Evolutionary conservation across 1,284 basidiomycete genomes (phyloP).

Genomic region (Amylostereum areolatum): DNA sequence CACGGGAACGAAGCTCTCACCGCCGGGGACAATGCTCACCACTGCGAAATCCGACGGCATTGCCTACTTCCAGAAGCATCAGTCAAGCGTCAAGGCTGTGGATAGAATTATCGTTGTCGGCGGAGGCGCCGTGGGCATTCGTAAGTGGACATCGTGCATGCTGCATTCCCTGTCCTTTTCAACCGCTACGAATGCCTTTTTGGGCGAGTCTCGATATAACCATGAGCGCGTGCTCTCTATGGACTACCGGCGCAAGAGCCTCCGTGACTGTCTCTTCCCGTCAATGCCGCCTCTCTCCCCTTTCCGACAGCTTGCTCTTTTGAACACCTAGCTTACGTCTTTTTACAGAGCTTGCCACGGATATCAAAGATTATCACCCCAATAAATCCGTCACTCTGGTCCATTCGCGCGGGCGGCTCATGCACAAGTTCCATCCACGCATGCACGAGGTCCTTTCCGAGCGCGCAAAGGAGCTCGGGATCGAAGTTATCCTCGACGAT

Average conservation of each 20-base stretch:
- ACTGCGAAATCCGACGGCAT: conserved; percentile 12
- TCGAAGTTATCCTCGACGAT: conserved; percentile 30
- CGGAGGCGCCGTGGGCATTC: conserved; percentile 17
- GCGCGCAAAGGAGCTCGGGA: conserved; percentile 27
- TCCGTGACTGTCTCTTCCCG: no score
- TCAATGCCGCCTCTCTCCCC: no score
- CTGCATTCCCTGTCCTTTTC: neutral
- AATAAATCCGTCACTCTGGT: conserved; percentile 35
- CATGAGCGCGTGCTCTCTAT: no score
- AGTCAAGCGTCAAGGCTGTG: conserved; percentile 9
- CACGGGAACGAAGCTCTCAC: conserved; percentile 21
- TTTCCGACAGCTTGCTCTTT: no score
- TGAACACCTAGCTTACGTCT: no score
- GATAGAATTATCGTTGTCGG: conserved; percentile 14
- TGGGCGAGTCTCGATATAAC: neutral
- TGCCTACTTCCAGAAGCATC: conserved; percentile 13
- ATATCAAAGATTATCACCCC: conserved; percentile 34
- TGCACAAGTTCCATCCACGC: conserved; percentile 32
- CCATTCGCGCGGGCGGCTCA: conserved; percentile 35
- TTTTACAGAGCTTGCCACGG: conserved; percentile 30
- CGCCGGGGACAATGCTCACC: conserved; percentile 13
- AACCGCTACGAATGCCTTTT: neutral
- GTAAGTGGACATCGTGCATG: conserved; percentile 6
- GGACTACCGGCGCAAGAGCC: no score
- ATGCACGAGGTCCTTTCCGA: conserved; percentile 28